Evolutionary conservation across 2,329 filamentous ascomycete genomes (phyloP).

Genomic region (Alternaria longipes): DNA sequence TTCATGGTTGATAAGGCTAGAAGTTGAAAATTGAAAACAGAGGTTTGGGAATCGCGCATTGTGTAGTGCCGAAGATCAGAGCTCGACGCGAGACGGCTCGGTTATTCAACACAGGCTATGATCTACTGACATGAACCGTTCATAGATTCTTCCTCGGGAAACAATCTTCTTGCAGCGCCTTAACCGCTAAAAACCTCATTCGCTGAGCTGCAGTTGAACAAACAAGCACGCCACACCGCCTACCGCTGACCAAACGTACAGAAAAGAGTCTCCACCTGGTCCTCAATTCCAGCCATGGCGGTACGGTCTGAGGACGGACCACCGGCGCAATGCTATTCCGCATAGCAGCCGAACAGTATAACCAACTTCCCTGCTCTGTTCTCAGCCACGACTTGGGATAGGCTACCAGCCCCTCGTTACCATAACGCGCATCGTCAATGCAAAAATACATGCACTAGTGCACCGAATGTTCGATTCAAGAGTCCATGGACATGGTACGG

Average conservation of each 20-base stretch:
- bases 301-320: constrained; percentile 5
- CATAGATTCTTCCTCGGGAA: neutral
- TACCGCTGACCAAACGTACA: constrained; percentile 1
- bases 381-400: constrained; percentile 5
- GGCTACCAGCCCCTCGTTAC: constrained; percentile 1
- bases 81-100: constrained; percentile 4
- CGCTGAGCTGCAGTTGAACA: neutral
- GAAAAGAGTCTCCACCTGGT: constrained; percentile 2
- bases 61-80: constrained; percentile 6
- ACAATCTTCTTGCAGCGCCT: constrained; percentile 5
- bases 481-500: constrained; percentile 20
- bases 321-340: constrained; percentile 15
- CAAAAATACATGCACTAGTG: constrained; percentile 14
- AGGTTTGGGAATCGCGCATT: neutral
- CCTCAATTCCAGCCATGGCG: constrained; percentile 1
- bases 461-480: constrained; percentile 21
- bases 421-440: constrained; percentile 1
- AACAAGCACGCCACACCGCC: constrained; percentile 28
- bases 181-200: constrained; percentile 12
- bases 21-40: neutral
- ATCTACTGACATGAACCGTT: constrained; percentile 2
- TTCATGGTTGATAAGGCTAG: neutral
- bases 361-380: constrained; percentile 3
- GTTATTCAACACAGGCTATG: neutral
- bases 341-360: constrained; percentile 5